Evolutionary conservation across 257 asterid genomes (phyloP), one percentile per base, ranked within the genome.

Genomic region (Osmanthus fragrans): DNA sequence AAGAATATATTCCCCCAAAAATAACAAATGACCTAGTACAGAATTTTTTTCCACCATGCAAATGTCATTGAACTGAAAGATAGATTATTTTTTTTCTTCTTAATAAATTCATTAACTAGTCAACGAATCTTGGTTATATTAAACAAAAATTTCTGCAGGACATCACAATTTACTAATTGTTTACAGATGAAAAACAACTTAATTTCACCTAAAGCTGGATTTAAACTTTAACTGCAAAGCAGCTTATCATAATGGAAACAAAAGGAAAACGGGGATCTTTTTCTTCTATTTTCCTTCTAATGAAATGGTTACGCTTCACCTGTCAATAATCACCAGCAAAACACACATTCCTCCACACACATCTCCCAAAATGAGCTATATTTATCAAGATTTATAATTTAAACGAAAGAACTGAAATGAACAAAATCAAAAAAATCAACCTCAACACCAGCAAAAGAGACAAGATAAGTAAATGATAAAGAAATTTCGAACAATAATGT

Each of bases 11-110:
- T 29, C 49, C 67, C 49, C 72, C 51, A 69, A 45, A 39, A 58
- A 60, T 25, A 0, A 25, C 56, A 72, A 66, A 71, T 7, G 70
- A 63, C 66, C 34, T 42, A 13, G 66, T 30, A 40, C 40, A 16
- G 15, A 29, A 66, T 40, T 73, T 73, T 73, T 42, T 77, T 25
- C n/a, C n/a, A 68, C 75, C 60, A 72, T 18, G 32, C 60, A 9
- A 30, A 74, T 60, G 45, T n/a, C 58, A 16, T 47, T 47, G 8
- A 16, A 47, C 21, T 16, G 58, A 47, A 47, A 47, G 18, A 16
- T 47, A 21, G n/a, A 47, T 16, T 16, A 47, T 16, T 16, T 47
- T 47, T 47, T 47, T 47, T 4, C n/a, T 47, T 15, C 21, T 47
- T 1, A 47, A 47, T 4, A 47, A 47, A 47, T 47, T 47, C 21